A percentile compares a stretch with the other conserved stretches of the same genome.
phyloP scores from a whole-genome alignment of 352 stramenopile species.

The Globisporangium okanoganense region DNA sequence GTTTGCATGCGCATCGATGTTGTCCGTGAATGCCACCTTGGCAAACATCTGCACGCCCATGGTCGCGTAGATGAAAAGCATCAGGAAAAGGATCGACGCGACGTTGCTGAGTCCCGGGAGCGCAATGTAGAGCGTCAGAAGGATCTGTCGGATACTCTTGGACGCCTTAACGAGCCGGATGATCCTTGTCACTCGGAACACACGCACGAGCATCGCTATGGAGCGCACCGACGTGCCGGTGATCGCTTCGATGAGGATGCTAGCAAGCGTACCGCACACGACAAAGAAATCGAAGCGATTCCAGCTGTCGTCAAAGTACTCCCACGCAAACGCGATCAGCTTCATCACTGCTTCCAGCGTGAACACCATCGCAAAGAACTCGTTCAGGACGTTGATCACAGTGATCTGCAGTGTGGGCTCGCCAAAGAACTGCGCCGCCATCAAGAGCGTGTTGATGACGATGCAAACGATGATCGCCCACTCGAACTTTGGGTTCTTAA shows the following conservation, averaged over 20 bases:
- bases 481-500: slow-evolving; percentile 77
- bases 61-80: slow-evolving; percentile 93
- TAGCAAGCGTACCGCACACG: slow-evolving; percentile 58
- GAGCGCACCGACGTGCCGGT: slow-evolving; percentile 59
- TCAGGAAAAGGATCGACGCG: slow-evolving; percentile 86
- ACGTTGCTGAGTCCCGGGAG: slow-evolving; percentile 91
- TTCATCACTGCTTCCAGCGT: slow-evolving; percentile 87
- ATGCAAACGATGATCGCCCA: slow-evolving; percentile 89
- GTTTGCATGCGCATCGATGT: slow-evolving; percentile 87
- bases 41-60: slow-evolving; percentile 93
- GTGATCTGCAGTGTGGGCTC: slow-evolving; percentile 51
- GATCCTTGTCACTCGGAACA: slow-evolving; percentile 89
- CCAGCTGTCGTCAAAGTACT: slow-evolving; percentile 86
- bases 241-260: slow-evolving; percentile 53
- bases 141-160: slow-evolving; percentile 84
- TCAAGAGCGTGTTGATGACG: slow-evolving; percentile 86
- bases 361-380: slow-evolving; percentile 88
- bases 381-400: slow-evolving; percentile 74
- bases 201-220: slow-evolving; percentile 84
- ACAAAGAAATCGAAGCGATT: slow-evolving; percentile 90
- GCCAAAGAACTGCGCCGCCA: slow-evolving; percentile 86
- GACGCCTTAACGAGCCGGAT: slow-evolving; percentile 82
- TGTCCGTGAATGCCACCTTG: slow-evolving; percentile 65
- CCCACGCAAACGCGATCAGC: slow-evolving; percentile 62
- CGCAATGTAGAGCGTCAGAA: slow-evolving; percentile 89